Percentiles rank a stretch among this genome's conserved stretches.
phyloP scores from a whole-genome alignment of 805 yeast genomes.

The Schwanniomyces vanrijiae region DNA sequence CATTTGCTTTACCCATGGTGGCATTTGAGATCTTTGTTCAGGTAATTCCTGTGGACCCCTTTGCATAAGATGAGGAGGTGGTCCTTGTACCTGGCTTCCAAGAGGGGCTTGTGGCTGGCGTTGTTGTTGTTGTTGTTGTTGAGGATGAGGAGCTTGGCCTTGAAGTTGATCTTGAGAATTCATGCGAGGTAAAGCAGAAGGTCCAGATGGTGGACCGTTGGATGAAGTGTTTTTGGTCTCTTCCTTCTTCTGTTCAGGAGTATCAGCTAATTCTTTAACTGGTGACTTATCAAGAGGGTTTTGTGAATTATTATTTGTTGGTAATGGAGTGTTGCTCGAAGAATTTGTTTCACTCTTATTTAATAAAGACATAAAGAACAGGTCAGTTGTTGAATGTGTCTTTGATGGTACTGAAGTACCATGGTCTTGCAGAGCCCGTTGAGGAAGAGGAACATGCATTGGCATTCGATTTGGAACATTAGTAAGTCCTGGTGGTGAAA shows the following conservation, averaged over 20 bases:
- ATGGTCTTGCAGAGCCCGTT: slow-evolving; percentile 2
- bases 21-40: slow-evolving; percentile 15
- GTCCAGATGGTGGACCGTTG: not conserved
- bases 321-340: not conserved
- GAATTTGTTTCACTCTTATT: slow-evolving; percentile 26
- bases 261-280: not conserved
- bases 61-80: slow-evolving; percentile 7
- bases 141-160: not conserved
- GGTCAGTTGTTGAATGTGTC: slow-evolving; percentile 26
- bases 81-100: not conserved
- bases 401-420: not conserved
- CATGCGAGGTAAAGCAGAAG: not conserved
- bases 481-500: slow-evolving; percentile 9
- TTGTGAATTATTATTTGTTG: not conserved
- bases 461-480: not conserved
- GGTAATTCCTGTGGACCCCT: slow-evolving; percentile 12
- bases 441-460: not conserved
- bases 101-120: slow-evolving; percentile 14
- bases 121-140: no score
- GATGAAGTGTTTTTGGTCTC: not conserved
- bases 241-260: not conserved
- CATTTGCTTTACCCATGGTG: slow-evolving; percentile 25
- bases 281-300: not conserved
- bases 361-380: slow-evolving; percentile 49
- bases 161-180: not conserved